Base-by-base conservation (phyloP, 2,329 filamentous ascomycete genomes). In the Hymenoscyphus infarciens region DNA sequence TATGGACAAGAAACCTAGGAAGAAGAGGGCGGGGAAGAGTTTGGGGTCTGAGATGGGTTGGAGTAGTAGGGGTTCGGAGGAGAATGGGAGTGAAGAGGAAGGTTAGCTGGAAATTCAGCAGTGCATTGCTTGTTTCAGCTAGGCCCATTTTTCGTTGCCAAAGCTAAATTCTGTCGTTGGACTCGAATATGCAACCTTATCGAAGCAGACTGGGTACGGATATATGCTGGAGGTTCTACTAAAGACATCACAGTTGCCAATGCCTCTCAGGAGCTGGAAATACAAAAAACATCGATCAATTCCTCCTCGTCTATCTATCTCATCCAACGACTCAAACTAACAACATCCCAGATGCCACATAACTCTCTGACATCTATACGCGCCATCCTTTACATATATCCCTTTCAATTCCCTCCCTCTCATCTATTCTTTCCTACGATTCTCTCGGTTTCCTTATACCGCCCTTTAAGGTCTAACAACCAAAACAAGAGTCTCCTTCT, bases 1-100 rank as follows among this genome's bases (percentile, higher is more conserved):
- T 16, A 11, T n/a, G 25, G 63, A 64, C 27, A 66, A 61, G 29
- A 25, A 42, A 22, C 35, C 59, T 16, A 53, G 61, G 74, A 66
- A 64, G 61, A 58, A 55, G 45, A 52, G 25, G 45, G 35, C 4
- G 45, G 3, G 22, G 2, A 52, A 25, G 8, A n/a, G 1, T 13
- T 13, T 52, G 10, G 45, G 13, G 10, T 52, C 45, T 52, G 19
- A 13, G 19, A 52, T 11, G 8, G 45, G 10, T 19, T 11, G 45
- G 11, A 22, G 22, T 25, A 11, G 19, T 25, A 22, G 22, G 11
- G 22, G 11, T 25, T 25, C 10, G 19, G 45, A 25, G 7, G 45
- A 52, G 11, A 6, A 52, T 15, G 16, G n/a, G 39, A 45, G 39
- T 2, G 39, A 45, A 8, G 39, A 45, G 6, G 16, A n/a, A 22